phyloP scores from a whole-genome alignment of 805 yeast genomes.

The Cyberlindnera americana region DNA sequence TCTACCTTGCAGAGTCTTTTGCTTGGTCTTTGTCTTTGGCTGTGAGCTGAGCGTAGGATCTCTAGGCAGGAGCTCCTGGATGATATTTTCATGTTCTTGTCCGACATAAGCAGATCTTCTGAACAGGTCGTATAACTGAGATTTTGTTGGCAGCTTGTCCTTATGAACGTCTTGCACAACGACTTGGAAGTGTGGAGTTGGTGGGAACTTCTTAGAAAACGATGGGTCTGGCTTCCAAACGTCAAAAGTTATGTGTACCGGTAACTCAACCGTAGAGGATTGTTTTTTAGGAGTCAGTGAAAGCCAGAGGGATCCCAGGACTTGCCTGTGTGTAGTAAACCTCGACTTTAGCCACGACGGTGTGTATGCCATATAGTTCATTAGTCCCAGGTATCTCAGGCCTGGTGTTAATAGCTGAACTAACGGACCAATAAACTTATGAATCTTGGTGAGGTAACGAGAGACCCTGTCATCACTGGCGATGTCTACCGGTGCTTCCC shows the following conservation, averaged over 20 bases:
- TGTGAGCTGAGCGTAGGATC: not conserved
- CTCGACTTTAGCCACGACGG: slow-evolving; percentile 20
- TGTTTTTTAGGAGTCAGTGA: slow-evolving; percentile 18
- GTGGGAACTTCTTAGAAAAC: slow-evolving; percentile 69
- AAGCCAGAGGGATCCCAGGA: slow-evolving; percentile 30
- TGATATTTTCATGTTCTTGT: slow-evolving; percentile 19
- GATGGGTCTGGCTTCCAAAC: slow-evolving; percentile 82
- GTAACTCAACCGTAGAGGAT: slow-evolving; percentile 1
- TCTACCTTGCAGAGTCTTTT: not conserved
- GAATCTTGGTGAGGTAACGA: no score
- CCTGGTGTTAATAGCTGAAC: not conserved
- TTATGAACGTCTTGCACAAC: slow-evolving; percentile 51
- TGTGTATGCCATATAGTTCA: slow-evolving; percentile 15
- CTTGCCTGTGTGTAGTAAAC: slow-evolving; percentile 24
- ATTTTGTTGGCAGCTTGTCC: slow-evolving; percentile 42
- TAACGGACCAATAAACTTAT: not conserved
- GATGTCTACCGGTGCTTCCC: no score
- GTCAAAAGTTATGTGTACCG: slow-evolving; percentile 39
- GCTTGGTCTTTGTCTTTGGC: not conserved
- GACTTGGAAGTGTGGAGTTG: slow-evolving; percentile 71
- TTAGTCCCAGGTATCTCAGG: slow-evolving; percentile 6
- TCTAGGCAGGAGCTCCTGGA: not conserved
- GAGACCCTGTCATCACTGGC: no score
- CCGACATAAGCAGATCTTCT: slow-evolving; percentile 2
- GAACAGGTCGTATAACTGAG: slow-evolving; percentile 39